Evolutionary conservation across 139 green algal genomes (phyloP).

Genomic region (Chlorella sp.): DNA sequence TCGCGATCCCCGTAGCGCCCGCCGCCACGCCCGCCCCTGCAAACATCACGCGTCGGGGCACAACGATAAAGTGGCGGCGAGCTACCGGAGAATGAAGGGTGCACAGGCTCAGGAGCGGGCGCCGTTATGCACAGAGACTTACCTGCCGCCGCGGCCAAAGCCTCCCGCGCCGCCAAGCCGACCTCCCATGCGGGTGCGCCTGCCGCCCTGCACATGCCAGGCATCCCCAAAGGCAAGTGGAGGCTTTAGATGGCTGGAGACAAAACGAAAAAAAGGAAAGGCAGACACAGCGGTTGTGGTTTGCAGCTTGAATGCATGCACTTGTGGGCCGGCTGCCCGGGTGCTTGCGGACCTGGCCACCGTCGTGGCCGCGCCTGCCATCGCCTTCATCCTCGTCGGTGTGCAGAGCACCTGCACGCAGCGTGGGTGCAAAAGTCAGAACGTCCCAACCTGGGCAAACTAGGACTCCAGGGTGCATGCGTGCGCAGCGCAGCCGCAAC

Average conservation of each 20-base stretch:
- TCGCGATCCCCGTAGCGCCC: slow-evolving; percentile 17
- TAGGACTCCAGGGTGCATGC: too few relatives aligned
- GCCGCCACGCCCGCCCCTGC: slow-evolving; percentile 22
- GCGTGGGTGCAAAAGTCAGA: background rate
- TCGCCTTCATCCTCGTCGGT: slow-evolving; percentile 73
- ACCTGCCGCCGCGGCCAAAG: slow-evolving; percentile 40
- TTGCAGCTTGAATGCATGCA: background rate
- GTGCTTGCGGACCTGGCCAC: background rate
- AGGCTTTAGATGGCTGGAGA: background rate
- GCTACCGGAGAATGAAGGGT: background rate
- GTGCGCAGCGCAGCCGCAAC: too few relatives aligned
- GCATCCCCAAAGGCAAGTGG: too few relatives aligned
- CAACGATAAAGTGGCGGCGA: background rate
- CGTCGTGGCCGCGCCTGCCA: slow-evolving; percentile 48
- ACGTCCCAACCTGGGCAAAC: background rate
- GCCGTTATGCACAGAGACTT: background rate
- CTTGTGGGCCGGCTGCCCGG: background rate
- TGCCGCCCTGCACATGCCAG: slow-evolving; percentile 28
- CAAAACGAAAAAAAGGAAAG: too few relatives aligned
- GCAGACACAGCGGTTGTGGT: background rate
- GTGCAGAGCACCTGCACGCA: slow-evolving; percentile 20
- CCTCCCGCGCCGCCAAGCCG: slow-evolving; percentile 35
- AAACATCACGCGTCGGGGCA: background rate
- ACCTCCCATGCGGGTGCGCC: slow-evolving; percentile 51
- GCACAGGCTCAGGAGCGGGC: background rate